Evolutionary conservation across 2,329 filamentous ascomycete genomes (phyloP).

Genomic region (Aureobasidium sp.): DNA sequence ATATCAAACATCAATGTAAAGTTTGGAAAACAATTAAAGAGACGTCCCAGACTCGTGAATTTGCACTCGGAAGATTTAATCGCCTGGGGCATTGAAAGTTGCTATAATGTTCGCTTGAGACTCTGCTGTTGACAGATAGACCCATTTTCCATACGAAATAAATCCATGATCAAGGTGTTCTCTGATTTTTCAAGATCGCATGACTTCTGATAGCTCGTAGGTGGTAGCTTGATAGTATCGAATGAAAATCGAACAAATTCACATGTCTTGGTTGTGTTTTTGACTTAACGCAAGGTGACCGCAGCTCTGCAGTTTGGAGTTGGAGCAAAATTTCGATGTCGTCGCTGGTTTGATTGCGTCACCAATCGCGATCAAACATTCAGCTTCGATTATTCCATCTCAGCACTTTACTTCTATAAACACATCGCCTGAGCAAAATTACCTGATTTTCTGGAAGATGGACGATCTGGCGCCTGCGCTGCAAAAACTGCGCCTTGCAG

Average conservation of each 20-base stretch:
- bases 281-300: too few relatives aligned
- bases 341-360: background rate
- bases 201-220: background rate
- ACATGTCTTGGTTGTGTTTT: background rate
- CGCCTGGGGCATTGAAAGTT: background rate
- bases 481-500: background rate
- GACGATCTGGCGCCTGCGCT: slow-evolving; percentile 1
- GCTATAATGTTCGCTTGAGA: background rate
- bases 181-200: background rate
- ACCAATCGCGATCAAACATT: background rate
- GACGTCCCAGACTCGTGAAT: background rate
- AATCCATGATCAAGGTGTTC: background rate
- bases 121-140: background rate
- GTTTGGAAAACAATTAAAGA: background rate
- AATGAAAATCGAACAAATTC: background rate
- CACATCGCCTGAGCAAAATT: background rate
- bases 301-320: too few relatives aligned
- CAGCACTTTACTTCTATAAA: background rate
- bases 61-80: background rate
- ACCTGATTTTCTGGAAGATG: background rate
- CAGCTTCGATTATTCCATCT: background rate
- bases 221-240: background rate
- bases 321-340: background rate
- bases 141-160: background rate
- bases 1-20: background rate